Evolutionary conservation across 192 early-diverging fungal species (phyloP).

Genomic region (Mortierella alpina): DNA sequence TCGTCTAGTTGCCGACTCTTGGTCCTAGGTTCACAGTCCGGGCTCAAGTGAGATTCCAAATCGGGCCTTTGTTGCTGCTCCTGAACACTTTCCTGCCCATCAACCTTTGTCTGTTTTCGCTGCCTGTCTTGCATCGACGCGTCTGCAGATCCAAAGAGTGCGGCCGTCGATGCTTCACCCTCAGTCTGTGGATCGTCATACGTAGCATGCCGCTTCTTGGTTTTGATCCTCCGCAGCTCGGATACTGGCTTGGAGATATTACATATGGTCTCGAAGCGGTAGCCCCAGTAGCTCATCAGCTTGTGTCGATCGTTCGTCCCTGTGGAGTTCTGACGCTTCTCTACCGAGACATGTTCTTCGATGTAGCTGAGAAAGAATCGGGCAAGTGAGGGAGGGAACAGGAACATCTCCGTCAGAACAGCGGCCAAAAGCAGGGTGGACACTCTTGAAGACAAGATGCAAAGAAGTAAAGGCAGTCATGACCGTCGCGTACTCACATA

Average conservation of each 20-base stretch:
- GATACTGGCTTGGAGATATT: conserved; percentile 70
- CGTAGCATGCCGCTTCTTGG: conserved; percentile 2
- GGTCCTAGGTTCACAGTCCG: neutral
- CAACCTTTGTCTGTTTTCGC: too few species aligned
- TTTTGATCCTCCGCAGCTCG: conserved; percentile 32
- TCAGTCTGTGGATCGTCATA: too few species aligned
- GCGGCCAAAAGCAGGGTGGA: neutral
- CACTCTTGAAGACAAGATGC: conserved; percentile 15
- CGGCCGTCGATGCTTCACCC: too few species aligned
- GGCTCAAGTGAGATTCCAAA: neutral
- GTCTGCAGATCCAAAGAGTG: too few species aligned
- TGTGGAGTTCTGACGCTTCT: conserved; percentile 46
- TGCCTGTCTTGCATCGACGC: too few species aligned
- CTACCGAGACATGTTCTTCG: conserved; percentile 72
- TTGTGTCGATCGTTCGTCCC: conserved; percentile 65
- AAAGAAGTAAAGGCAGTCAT: conserved; percentile 12
- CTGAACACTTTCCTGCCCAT: too few species aligned
- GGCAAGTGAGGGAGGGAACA: neutral
- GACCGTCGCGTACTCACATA: conserved; percentile 24
- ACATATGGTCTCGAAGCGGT: conserved; percentile 87
- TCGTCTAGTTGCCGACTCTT: neutral
- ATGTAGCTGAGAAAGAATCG: conserved; percentile 70
- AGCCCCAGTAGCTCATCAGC: conserved; percentile 88
- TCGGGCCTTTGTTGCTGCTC: neutral
- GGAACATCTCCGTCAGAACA: too few species aligned